Conservation (phyloP, 176 grass and related monocot genomes). For the sorghum (Sorghum bicolor) region DNA sequence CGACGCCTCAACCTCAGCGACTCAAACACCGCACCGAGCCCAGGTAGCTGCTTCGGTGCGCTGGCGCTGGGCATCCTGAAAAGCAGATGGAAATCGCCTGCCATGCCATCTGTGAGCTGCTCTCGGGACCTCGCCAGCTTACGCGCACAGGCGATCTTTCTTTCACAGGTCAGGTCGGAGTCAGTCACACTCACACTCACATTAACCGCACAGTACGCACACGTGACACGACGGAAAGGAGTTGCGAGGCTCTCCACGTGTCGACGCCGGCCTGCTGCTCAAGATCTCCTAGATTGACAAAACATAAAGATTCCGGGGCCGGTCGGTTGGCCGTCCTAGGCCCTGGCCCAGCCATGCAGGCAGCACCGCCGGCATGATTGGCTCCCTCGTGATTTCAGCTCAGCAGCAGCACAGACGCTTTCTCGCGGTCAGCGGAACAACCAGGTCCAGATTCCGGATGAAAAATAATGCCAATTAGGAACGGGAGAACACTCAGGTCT, state of each 20-base stretch:
- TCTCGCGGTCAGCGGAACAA: background rate
- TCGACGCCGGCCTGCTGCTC: background rate
- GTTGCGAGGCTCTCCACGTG: background rate
- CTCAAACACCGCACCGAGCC: background rate
- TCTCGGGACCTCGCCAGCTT: slow-evolving; percentile 19
- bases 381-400: background rate
- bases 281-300: slow-evolving; percentile 30
- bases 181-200: background rate
- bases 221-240: background rate
- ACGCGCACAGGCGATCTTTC: background rate
- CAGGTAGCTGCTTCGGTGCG: background rate
- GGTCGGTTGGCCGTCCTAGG: background rate
- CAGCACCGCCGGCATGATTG: slow-evolving; percentile 17
- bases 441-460: too few species aligned
- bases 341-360: background rate
- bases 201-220: background rate
- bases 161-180: background rate
- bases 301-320: background rate
- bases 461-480: background rate
- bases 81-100: background rate
- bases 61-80: background rate
- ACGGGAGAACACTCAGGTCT: too few species aligned
- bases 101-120: background rate
- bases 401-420: background rate
- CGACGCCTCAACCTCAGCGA: background rate